These are phyloP conservation scores for Barnettozyma californica DNA, from an alignment of 805 yeast species.

Conservation along the genomic window DNA sequence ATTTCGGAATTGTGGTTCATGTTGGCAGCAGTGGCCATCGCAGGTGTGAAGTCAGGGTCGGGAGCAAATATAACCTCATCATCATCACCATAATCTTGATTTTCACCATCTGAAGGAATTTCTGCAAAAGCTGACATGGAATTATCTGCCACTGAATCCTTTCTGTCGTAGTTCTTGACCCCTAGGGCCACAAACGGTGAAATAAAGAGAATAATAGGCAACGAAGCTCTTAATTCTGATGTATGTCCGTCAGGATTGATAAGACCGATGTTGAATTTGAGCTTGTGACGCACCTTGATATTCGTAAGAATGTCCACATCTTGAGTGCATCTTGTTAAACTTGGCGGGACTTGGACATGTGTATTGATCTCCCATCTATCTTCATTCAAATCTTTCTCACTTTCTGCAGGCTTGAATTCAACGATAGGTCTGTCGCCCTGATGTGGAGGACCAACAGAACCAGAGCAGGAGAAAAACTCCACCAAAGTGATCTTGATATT, in stretches of 20 bases:
- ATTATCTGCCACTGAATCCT: constrained; percentile 19
- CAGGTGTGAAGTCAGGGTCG: constrained; percentile 27
- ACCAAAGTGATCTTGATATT: constrained; percentile 60
- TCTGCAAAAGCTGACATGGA: constrained; percentile 23
- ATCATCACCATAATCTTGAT: constrained; percentile 22
- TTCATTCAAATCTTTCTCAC: constrained; percentile 26
- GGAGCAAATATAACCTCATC: constrained; percentile 37
- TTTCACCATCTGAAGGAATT: constrained; percentile 22
- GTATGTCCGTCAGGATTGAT: constrained; percentile 88
- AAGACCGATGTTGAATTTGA: constrained; percentile 74
- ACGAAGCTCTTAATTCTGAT: constrained; percentile 84
- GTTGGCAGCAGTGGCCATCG: constrained; percentile 14
- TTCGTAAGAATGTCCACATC: constrained; percentile 70
- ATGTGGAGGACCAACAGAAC: constrained; percentile 51
- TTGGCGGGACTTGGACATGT: constrained; percentile 60
- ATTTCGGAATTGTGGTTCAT: constrained; percentile 28
- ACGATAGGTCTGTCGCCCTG: constrained; percentile 58
- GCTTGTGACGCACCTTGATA: constrained; percentile 82
- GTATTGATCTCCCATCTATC: constrained; percentile 76
- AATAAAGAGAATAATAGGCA: constrained; percentile 74
- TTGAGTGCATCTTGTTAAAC: constrained; percentile 73
- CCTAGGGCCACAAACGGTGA: constrained; percentile 77
- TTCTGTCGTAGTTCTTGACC: constrained; percentile 33
- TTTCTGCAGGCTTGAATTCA: constrained; percentile 39
- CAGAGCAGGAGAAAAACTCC: constrained; percentile 62